Conservation (phyloP, 345 rosid genomes). For the Arabis alpina region DNA sequence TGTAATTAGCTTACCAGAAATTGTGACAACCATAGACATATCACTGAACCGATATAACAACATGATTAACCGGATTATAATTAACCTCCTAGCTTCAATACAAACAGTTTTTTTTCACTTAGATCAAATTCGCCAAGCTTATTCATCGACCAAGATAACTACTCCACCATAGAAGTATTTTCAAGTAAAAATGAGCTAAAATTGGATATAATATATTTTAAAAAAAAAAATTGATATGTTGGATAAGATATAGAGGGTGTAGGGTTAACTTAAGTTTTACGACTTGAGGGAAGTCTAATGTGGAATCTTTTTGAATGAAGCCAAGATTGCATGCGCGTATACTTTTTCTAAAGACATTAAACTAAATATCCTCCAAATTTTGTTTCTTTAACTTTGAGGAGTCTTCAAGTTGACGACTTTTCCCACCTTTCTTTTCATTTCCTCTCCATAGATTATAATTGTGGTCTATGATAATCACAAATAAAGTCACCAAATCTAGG, state of each 20-base stretch:
- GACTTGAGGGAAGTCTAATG: conserved; percentile 29
- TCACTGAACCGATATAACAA: no score
- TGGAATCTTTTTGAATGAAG: conserved; percentile 41
- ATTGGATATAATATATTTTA: background rate
- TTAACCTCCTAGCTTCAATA: no score
- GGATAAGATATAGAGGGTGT: conserved; percentile 28
- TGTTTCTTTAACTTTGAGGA: conserved; percentile 25
- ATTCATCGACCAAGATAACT: conserved; percentile 16
- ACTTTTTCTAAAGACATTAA: conserved; percentile 41
- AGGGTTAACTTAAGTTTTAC: conserved; percentile 43
- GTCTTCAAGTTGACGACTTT: conserved; percentile 37
- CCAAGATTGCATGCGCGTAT: conserved; percentile 46
- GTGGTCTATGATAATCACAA: background rate
- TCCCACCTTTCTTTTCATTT: no score
- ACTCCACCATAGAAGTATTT: conserved; percentile 1
- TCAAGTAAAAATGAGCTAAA: background rate
- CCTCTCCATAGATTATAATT: background rate
- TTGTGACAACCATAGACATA: no score
- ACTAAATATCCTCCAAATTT: conserved; percentile 7
- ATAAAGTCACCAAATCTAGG: background rate
- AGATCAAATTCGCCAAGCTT: conserved; percentile 19
- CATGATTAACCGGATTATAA: no score
- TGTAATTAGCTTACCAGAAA: no score
- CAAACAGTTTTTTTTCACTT: background rate
- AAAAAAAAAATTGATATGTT: conserved; percentile 12